Base-by-base conservation (phyloP, 1,284 basidiomycete genomes). In the Meripilus lineatus region DNA sequence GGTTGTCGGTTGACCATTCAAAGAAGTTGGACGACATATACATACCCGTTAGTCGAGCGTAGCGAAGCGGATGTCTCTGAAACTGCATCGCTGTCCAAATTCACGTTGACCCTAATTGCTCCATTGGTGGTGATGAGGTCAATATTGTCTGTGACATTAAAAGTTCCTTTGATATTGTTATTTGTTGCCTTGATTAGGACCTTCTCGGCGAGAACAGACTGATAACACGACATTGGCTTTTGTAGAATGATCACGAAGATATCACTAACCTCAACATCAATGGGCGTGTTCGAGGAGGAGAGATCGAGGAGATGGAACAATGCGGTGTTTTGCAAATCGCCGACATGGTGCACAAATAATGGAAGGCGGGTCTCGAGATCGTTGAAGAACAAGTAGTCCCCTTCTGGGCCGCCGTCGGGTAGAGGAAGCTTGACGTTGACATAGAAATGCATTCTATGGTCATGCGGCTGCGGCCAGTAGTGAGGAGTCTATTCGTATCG, bases 161-260 rank as follows among this genome's bases (percentile, higher is more conserved):
- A 74, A n/a, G 58, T 57, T 17, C 76, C 78, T 4, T 57, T 47
- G 46, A 79, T 69, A 10, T 52, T 47, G 18, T 62, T 64, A 32
- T 73, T 68, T 1, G 57, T 32, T 1, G 66, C 62, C 13, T 45
- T 42, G 33, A 74, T 46, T 5, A 34, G 30, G 14, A 58, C 63
- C 10, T 50, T 42, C 3, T 62, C 52, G 0, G 58, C 59, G 18
- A 54, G 42, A 30, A 73, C 44, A 14, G 65, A 64, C 70, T 72
- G 38, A 7, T 1, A 3, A 24, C 4, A 38, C 13, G 15, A 20
- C 11, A 15, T 18, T 36, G 5, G 25, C 25, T 25, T 3, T n/a
- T 11, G 10, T 14, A 21, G 17, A 10, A 25, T 40, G 14, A 11
- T 8, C 14, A 45, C n/a, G 5, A 45, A 15, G 26, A 30, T 20